These are phyloP conservation scores for Ambrosiella cleistominuta DNA, from an alignment of 2,329 filamentous ascomycete genomes.

Conservation along the genomic window DNA sequence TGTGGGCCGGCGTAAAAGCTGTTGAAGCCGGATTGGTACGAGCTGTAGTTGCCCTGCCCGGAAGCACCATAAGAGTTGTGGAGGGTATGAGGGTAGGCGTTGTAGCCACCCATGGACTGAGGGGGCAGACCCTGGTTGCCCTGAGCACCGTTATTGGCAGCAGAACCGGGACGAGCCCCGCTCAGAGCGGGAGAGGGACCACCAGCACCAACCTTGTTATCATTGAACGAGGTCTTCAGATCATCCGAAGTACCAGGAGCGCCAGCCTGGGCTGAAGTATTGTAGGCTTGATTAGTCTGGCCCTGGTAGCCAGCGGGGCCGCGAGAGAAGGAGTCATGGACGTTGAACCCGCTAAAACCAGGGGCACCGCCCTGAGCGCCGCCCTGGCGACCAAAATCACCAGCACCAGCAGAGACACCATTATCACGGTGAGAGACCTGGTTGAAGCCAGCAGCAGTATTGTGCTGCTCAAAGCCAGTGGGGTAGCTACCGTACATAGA, in stretches of 20 bases:
- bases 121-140: slow-evolving; percentile 37
- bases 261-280: slow-evolving; percentile 30
- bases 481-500: slow-evolving; percentile 39
- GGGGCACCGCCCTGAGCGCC: slow-evolving; percentile 34
- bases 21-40: slow-evolving; percentile 28
- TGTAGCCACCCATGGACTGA: slow-evolving; percentile 32
- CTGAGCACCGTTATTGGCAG: slow-evolving; percentile 31
- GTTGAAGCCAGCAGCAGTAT: slow-evolving; percentile 36
- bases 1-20: slow-evolving; percentile 15
- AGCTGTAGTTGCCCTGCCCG: slow-evolving; percentile 34
- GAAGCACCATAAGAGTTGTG: slow-evolving; percentile 38
- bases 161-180: slow-evolving; percentile 39
- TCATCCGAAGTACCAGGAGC: slow-evolving; percentile 30
- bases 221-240: slow-evolving; percentile 39
- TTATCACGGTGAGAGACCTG: slow-evolving; percentile 37
- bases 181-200: slow-evolving; percentile 40
- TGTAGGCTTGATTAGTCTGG: slow-evolving; percentile 36
- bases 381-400: slow-evolving; percentile 35
- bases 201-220: slow-evolving; percentile 30
- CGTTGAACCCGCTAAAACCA: slow-evolving; percentile 30
- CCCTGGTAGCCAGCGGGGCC: slow-evolving; percentile 36
- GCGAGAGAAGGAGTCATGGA: slow-evolving; percentile 38
- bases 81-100: slow-evolving; percentile 34
- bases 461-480: slow-evolving; percentile 37
- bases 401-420: slow-evolving; percentile 29